These are phyloP conservation scores for Paecilomyces variotii DNA, from an alignment of 2,329 filamentous ascomycete genomes.

Conservation along the genomic window DNA sequence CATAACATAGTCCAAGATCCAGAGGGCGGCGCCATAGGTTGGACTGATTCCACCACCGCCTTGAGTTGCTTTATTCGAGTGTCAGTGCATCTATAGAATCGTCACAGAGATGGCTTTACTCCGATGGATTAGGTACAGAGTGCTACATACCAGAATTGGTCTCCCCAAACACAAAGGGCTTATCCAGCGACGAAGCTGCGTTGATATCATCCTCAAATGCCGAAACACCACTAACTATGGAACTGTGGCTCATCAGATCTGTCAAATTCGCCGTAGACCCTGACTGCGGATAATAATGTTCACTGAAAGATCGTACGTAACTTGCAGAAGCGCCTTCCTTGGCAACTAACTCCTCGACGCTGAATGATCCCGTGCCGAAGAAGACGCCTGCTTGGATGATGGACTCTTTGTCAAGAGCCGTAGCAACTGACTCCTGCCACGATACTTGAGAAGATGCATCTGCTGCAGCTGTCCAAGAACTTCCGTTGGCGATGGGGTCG, in stretches of 20 bases:
- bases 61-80: conserved; percentile 21
- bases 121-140: no score
- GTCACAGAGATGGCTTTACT: no score
- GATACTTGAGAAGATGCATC: conserved; percentile 24
- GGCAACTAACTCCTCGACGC: conserved; percentile 27
- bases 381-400: conserved; percentile 29
- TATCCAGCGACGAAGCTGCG: conserved; percentile 31
- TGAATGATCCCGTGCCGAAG: conserved; percentile 27
- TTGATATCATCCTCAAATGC: conserved; percentile 35
- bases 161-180: conserved; percentile 43
- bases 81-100: not conserved
- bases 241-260: conserved; percentile 39
- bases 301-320: conserved; percentile 37
- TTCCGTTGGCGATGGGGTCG: conserved; percentile 18
- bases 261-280: conserved; percentile 29
- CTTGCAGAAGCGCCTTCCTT: conserved; percentile 29
- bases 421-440: conserved; percentile 26
- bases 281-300: conserved; percentile 43
- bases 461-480: conserved; percentile 21
- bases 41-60: conserved; percentile 36
- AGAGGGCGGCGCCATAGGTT: conserved; percentile 43
- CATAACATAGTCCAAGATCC: conserved; percentile 44
- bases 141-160: conserved; percentile 40
- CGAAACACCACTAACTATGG: conserved; percentile 33
- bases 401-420: conserved; percentile 17